Evolutionary conservation across 108 stramenopile genomes (phyloP).

Genomic region (Bacterosira constricta): DNA sequence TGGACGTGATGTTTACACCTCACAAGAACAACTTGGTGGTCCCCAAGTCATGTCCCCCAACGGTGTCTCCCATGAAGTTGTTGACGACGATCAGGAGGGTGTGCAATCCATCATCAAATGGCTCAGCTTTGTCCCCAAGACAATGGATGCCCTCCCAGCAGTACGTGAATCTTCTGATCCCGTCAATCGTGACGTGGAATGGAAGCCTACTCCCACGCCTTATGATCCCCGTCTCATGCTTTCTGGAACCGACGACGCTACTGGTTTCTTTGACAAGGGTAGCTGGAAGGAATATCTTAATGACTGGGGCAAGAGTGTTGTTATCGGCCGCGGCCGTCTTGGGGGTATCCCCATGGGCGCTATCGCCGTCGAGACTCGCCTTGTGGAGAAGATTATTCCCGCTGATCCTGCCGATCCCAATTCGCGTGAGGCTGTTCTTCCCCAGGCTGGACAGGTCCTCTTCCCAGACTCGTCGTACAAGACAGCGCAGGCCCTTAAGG

Average conservation of each 20-base stretch:
- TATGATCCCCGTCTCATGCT: conserved; percentile 96
- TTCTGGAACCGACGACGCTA: conserved; percentile 70
- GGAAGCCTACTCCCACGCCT: conserved; percentile 90
- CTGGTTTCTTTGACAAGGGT: conserved; percentile 96
- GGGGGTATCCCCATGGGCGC: conserved; percentile 98
- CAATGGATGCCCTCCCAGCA: conserved; percentile 72
- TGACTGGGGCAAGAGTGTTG: conserved; percentile 98
- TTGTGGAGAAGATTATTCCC: conserved; percentile 92
- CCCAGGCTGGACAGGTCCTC: conserved; percentile 96
- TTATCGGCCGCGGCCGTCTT: conserved; percentile 94
- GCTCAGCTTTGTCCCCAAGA: conserved; percentile 96
- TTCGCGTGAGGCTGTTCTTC: conserved; percentile 93
- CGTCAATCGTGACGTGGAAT: conserved; percentile 86
- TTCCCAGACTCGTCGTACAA: conserved; percentile 99
- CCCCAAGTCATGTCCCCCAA: conserved; percentile 98
- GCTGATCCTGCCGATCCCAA: conserved; percentile 98
- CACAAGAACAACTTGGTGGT: conserved; percentile 98
- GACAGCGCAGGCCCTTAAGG: conserved; percentile 95
- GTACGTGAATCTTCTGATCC: conserved; percentile 84
- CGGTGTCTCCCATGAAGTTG: conserved; percentile 93
- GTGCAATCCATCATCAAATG: conserved; percentile 89
- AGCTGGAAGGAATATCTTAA: conserved; percentile 94
- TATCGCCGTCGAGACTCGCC: conserved; percentile 96
- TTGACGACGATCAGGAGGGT: conserved; percentile 93
- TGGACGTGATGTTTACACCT: conserved; percentile 96